phyloP scores from a whole-genome alignment of 495 filamentous ascomycete species.

The Margaritispora aquatica region DNA sequence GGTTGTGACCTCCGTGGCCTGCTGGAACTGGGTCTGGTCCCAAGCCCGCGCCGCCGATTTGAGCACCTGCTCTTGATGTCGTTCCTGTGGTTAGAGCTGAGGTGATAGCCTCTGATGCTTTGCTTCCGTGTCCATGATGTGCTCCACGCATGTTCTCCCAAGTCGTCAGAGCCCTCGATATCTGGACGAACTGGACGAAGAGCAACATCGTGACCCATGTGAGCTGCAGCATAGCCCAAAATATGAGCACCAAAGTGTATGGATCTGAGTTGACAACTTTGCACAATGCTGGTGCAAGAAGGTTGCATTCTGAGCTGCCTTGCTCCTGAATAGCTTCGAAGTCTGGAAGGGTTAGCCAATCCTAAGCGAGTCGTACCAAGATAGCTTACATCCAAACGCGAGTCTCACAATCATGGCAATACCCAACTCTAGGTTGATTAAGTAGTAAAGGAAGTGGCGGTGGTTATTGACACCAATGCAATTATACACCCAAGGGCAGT shows the following conservation, averaged over 20 bases:
- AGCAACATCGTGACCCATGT: constrained; percentile 96
- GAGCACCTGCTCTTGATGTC: constrained; percentile 60
- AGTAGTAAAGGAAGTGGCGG: constrained; percentile 88
- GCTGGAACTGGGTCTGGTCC: constrained; percentile 31
- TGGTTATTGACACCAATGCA: constrained; percentile 93
- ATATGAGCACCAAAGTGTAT: constrained; percentile 68
- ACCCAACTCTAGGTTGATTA: constrained; percentile 68
- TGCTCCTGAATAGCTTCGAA: constrained; percentile 12
- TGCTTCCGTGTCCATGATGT: constrained; percentile 41
- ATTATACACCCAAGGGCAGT: constrained; percentile 97
- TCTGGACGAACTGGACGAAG: constrained; percentile 83
- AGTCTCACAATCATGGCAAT: constrained; percentile 51
- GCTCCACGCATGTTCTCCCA: constrained; percentile 89
- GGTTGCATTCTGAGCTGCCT: constrained; percentile 51
- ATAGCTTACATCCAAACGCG: constrained; percentile 46
- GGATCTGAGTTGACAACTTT: constrained; percentile 67
- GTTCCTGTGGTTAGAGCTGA: constrained; percentile 73
- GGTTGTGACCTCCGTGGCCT: constrained; percentile 40
- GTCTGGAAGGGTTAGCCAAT: constrained; percentile 12
- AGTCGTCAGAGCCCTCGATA: constrained; percentile 87
- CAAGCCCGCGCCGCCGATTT: constrained; percentile 44
- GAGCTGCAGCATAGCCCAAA: constrained; percentile 78
- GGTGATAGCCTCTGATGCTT: constrained; percentile 57
- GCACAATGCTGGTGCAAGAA: constrained; percentile 72
- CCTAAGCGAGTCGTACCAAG: neutral